A percentile compares a stretch with the other conserved stretches of the same genome.
Conservation (phyloP, 106 monocot genomes). For the Allium cepa region DNA sequence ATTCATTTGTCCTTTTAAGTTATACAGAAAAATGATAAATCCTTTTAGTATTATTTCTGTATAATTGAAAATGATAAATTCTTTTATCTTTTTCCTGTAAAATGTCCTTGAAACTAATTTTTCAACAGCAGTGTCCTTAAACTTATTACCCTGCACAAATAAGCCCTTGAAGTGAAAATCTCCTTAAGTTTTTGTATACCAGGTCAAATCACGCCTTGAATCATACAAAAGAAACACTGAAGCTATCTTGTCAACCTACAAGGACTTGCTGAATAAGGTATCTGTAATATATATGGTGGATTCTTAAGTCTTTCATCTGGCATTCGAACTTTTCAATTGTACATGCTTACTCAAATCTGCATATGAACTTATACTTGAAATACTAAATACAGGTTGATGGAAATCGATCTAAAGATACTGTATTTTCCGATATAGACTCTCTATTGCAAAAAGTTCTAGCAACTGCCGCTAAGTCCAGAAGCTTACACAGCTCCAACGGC, state of each 20-base stretch:
- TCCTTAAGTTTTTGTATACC: constrained; percentile 10
- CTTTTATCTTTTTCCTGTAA: no score
- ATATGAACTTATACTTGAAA: no score
- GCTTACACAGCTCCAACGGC: constrained; percentile 39
- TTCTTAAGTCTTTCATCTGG: background rate
- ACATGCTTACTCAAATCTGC: no score
- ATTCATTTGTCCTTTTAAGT: no score
- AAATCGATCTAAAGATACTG: constrained; percentile 53
- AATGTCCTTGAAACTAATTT: no score
- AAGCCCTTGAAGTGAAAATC: no score
- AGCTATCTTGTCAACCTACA: constrained; percentile 58
- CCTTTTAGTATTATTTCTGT: no score
- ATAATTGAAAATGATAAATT: no score
- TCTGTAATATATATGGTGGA: background rate
- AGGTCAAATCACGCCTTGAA: constrained; percentile 86
- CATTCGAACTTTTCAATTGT: no score
- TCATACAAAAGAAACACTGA: constrained; percentile 73
- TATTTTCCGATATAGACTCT: constrained; percentile 78
- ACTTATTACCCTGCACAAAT: no score
- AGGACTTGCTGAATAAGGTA: constrained; percentile 63
- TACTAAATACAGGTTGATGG: constrained; percentile 68
- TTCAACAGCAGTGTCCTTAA: no score
- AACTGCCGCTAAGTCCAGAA: constrained; percentile 21
- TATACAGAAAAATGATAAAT: no score
- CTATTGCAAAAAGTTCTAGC: constrained; percentile 27